Percentiles rank a stretch among this genome's conserved stretches.
phyloP scores from a whole-genome alignment of 2,329 filamentous ascomycete species.

The Botrytis byssoidea region DNA sequence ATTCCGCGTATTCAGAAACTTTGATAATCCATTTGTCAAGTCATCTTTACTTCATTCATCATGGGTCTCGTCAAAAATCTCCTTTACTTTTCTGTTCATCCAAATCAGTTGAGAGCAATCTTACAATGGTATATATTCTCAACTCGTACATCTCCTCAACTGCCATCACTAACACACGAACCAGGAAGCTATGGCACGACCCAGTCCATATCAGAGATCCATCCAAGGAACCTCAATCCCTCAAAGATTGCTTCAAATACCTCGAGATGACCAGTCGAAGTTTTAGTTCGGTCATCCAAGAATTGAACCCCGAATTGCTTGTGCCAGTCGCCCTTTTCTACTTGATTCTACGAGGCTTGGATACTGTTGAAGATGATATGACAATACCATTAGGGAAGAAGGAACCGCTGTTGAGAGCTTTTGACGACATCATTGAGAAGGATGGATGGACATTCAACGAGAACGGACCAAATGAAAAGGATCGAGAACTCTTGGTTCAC shows the following conservation, averaged over 20 bases:
- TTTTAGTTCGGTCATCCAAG: constrained; percentile 90
- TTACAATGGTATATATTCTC: constrained; percentile 71
- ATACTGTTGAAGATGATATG: constrained; percentile 99
- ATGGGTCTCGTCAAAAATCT: constrained; percentile 56
- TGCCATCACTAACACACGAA: constrained; percentile 22
- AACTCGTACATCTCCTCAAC: background rate
- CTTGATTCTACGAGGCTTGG: constrained; percentile 83
- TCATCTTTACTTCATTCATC: constrained; percentile 35
- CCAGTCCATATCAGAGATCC: constrained; percentile 82
- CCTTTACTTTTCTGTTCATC: constrained; percentile 73
- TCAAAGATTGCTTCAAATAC: constrained; percentile 82
- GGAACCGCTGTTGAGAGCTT: constrained; percentile 80
- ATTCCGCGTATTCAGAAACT: background rate
- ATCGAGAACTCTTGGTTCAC: constrained; percentile 85
- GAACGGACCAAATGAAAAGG: constrained; percentile 90
- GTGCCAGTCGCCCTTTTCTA: constrained; percentile 91
- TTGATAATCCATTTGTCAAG: background rate
- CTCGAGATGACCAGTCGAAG: constrained; percentile 88
- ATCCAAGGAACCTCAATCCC: constrained; percentile 68
- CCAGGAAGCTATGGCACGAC: constrained; percentile 95
- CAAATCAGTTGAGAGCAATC: constrained; percentile 74
- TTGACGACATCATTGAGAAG: constrained; percentile 72
- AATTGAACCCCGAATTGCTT: constrained; percentile 90
- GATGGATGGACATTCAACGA: constrained; percentile 90
- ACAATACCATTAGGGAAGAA: constrained; percentile 79